Percentiles rank a stretch among this genome's conserved stretches.
These are phyloP conservation scores for Abelmoschus esculentus DNA, from an alignment of 345 rosid genomes.

Conservation along the genomic window DNA sequence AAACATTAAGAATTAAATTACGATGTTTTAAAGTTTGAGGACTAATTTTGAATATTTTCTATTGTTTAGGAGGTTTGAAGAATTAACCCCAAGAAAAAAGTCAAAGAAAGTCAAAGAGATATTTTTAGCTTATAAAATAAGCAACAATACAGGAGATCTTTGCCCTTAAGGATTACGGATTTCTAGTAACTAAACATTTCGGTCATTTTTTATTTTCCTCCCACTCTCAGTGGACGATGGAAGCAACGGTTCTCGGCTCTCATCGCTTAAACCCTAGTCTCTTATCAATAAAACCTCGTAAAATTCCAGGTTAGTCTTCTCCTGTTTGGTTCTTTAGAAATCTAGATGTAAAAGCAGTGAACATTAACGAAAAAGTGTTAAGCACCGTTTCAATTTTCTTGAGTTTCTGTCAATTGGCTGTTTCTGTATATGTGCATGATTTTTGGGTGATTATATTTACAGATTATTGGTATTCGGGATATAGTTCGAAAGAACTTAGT, in stretches of 20 bases:
- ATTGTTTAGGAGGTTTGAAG: too few species aligned
- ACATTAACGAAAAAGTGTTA: neutral
- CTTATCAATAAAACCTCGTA: slow-evolving; percentile 14
- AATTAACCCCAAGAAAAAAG: neutral
- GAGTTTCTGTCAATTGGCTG: neutral
- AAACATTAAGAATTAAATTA: too few species aligned
- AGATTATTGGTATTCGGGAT: neutral
- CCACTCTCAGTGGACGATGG: slow-evolving; percentile 19
- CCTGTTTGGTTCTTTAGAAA: slow-evolving; percentile 9
- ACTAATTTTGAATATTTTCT: too few species aligned
- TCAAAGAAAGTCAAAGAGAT: neutral
- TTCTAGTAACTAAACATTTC: neutral
- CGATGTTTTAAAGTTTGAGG: too few species aligned
- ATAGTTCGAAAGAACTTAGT: neutral
- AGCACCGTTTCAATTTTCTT: neutral
- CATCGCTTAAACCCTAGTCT: slow-evolving; percentile 12
- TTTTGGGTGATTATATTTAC: neutral
- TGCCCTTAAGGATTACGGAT: neutral
- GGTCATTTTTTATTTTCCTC: neutral
- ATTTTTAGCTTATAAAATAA: neutral
- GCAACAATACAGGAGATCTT: neutral
- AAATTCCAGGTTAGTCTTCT: slow-evolving; percentile 22
- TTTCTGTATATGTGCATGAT: neutral
- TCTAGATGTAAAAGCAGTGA: neutral
- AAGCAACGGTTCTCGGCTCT: slow-evolving; percentile 23